Evolutionary conservation across 371 early-diverging fungal species (phyloP).

Genomic region (Mortierella sp.): DNA sequence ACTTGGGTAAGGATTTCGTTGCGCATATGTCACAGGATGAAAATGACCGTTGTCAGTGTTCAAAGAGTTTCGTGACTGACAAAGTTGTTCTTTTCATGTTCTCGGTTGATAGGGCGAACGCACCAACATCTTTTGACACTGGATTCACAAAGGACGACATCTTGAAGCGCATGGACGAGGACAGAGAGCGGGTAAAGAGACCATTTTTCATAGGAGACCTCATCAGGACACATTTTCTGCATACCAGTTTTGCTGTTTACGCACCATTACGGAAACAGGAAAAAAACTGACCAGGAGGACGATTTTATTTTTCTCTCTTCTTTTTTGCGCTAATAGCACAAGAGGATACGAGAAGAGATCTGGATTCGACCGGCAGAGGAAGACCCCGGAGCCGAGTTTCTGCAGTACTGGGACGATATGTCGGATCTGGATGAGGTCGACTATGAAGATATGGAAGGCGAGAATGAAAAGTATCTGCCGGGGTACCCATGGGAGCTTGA

Average conservation of each 20-base stretch:
- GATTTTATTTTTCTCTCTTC: too few species aligned
- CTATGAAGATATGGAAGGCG: slow-evolving; percentile 70
- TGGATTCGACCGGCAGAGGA: slow-evolving; percentile 81
- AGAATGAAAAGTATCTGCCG: slow-evolving; percentile 68
- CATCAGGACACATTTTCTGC: neutral
- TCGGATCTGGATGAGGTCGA: slow-evolving; percentile 74
- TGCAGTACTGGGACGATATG: slow-evolving; percentile 73
- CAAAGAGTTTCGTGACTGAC: neutral
- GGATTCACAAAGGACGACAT: slow-evolving; percentile 75
- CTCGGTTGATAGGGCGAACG: slow-evolving; percentile 19
- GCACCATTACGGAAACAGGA: neutral
- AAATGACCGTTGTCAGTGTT: too few species aligned
- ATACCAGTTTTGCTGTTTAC: too few species aligned
- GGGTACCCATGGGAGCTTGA: slow-evolving; percentile 65
- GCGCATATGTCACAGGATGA: too few species aligned
- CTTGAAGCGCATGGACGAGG: slow-evolving; percentile 82
- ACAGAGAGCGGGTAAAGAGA: slow-evolving; percentile 71
- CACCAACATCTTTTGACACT: slow-evolving; percentile 46
- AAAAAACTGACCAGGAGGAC: neutral
- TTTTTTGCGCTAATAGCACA: slow-evolving; percentile 61
- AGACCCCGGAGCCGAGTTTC: slow-evolving; percentile 68
- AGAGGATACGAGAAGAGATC: slow-evolving; percentile 78
- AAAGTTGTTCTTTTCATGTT: neutral
- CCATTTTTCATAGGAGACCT: neutral
- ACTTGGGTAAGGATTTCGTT: slow-evolving; percentile 61